Conservation (phyloP, 1,284 basidiomycete species). For the Cryptococcus sp. region DNA sequence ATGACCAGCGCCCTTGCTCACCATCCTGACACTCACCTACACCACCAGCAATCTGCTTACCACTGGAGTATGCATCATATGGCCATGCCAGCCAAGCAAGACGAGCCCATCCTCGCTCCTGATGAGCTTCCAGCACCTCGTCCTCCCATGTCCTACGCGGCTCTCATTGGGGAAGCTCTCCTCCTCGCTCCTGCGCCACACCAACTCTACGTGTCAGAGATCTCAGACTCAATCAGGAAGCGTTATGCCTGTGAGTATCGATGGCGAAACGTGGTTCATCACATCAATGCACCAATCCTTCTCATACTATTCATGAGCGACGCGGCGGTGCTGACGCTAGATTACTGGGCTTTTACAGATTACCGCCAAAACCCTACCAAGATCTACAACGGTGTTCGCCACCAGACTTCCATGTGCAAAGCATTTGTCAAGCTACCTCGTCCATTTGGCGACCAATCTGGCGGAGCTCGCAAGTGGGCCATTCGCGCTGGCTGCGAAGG, state of each 20-base stretch:
- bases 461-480: slow-evolving; percentile 51
- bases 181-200: slow-evolving; percentile 43
- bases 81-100: slow-evolving; percentile 23
- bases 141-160: slow-evolving; percentile 48
- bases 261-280: no score
- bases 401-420: slow-evolving; percentile 53
- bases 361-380: slow-evolving; percentile 52
- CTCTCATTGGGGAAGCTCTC: slow-evolving; percentile 51
- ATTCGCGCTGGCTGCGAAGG: slow-evolving; percentile 51
- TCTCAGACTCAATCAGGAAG: slow-evolving; percentile 49
- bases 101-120: slow-evolving; percentile 47
- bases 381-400: slow-evolving; percentile 54
- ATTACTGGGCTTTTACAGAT: slow-evolving; percentile 30
- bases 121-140: slow-evolving; percentile 44
- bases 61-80: slow-evolving; percentile 23
- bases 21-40: slow-evolving; percentile 5
- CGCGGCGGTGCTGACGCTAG: slow-evolving; percentile 15
- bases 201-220: slow-evolving; percentile 51
- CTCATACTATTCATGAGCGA: no score
- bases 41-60: slow-evolving; percentile 14
- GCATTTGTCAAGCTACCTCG: slow-evolving; percentile 52
- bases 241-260: slow-evolving; percentile 46
- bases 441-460: slow-evolving; percentile 51
- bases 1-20: background rate
- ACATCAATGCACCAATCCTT: no score